These are phyloP conservation scores for Daedaleopsis sinensis DNA, from an alignment of 768 basidiomycete genomes.

Conservation along the genomic window DNA sequence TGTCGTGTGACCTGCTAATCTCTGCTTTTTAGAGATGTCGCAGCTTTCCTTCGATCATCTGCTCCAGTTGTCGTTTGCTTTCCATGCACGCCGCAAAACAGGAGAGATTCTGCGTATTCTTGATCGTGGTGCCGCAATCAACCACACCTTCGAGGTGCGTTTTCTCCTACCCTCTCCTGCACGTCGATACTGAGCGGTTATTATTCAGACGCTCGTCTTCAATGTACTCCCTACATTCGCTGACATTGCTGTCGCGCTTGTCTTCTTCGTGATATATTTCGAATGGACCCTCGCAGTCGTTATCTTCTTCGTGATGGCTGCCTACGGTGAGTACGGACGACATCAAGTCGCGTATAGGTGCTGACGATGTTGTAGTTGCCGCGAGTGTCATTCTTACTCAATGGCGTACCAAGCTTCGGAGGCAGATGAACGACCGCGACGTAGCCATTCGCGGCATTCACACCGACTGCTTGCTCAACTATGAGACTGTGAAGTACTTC, in stretches of 20 bases:
- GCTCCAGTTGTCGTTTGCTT: constrained; percentile 82
- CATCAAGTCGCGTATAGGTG: neutral
- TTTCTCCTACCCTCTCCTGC: neutral
- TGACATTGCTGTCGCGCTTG: constrained; percentile 74
- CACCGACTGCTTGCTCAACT: constrained; percentile 79
- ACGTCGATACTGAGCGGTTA: constrained; percentile 6
- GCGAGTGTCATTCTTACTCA: constrained; percentile 61
- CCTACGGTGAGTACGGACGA: constrained; percentile 57
- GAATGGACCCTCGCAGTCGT: constrained; percentile 69
- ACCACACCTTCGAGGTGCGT: constrained; percentile 69
- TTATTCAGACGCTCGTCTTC: constrained; percentile 72
- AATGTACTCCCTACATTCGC: constrained; percentile 80
- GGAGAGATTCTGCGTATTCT: constrained; percentile 84
- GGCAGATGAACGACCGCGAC: constrained; percentile 83
- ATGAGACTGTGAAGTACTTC: constrained; percentile 89
- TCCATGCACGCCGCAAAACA: constrained; percentile 82
- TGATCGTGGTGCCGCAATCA: constrained; percentile 85
- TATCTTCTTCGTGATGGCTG: constrained; percentile 71
- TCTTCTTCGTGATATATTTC: constrained; percentile 64
- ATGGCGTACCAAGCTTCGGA: constrained; percentile 74
- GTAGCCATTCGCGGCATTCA: constrained; percentile 82
- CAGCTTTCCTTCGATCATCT: constrained; percentile 85
- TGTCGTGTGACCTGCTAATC: neutral
- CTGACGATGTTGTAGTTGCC: constrained; percentile 39
- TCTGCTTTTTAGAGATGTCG: constrained; percentile 67